A percentile compares a stretch with the other conserved stretches of the same genome.
These are phyloP conservation scores for Myxozyma geophila DNA, from an alignment of 805 yeast genomes.

Conservation along the genomic window DNA sequence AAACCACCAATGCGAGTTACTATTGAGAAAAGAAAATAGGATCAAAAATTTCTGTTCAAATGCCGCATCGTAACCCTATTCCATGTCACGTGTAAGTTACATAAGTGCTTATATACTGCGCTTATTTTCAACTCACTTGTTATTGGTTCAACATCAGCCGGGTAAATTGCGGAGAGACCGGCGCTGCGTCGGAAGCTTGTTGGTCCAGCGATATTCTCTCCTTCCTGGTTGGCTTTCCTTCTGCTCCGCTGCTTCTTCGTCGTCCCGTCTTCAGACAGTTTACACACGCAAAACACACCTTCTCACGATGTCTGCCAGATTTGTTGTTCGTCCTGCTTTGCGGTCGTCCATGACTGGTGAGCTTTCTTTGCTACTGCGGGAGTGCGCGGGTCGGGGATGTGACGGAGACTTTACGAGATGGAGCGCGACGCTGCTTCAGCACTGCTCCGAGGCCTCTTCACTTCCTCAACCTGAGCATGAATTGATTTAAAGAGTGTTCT, in stretches of 20 bases:
- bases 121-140: not conserved
- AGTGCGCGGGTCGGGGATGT: constrained; percentile 1
- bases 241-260: not conserved
- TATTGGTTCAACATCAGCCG: constrained; percentile 1
- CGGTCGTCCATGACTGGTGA: constrained; percentile 18
- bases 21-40: not conserved
- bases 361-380: not conserved
- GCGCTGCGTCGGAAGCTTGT: constrained; percentile 13
- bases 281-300: too few species aligned
- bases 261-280: too few species aligned
- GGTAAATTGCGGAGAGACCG: constrained; percentile 16
- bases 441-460: not conserved
- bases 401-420: not conserved
- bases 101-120: not conserved
- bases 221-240: not conserved
- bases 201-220: not conserved
- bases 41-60: not conserved
- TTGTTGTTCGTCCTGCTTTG: constrained; percentile 17
- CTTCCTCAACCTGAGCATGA: too few species aligned
- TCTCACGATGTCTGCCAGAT: constrained; percentile 5
- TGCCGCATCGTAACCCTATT: not conserved
- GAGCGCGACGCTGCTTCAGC: not conserved
- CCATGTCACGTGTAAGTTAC: not conserved
- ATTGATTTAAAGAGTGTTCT: not conserved
- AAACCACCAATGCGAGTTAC: not conserved